phyloP scores from a whole-genome alignment of 495 filamentous ascomycete genomes.

The Tuber magnatum region DNA sequence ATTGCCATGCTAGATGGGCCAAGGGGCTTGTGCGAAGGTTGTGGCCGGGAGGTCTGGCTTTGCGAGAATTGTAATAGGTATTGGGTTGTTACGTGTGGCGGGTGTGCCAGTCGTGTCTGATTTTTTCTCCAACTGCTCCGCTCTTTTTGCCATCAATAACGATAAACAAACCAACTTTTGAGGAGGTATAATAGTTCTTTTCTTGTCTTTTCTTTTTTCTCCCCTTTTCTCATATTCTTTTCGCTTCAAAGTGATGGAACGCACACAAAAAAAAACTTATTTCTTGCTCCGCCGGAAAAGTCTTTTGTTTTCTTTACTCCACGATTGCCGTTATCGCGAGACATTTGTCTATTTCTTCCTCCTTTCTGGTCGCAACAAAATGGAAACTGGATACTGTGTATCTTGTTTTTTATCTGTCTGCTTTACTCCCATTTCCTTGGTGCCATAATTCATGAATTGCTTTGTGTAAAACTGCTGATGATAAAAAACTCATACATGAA shows the following conservation, averaged over 20 bases:
- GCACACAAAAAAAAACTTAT: neutral
- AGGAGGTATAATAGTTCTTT: neutral
- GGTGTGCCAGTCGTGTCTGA: constrained; percentile 19
- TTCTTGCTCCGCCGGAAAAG: neutral
- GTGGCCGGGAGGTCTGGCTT: constrained; percentile 36
- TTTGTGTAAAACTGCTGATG: neutral
- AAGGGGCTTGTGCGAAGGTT: constrained; percentile 36
- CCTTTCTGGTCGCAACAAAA: neutral
- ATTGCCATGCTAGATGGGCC: constrained; percentile 39
- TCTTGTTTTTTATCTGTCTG: neutral
- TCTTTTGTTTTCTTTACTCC: neutral
- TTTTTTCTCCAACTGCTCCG: neutral
- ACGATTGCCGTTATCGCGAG: neutral
- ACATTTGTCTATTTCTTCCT: neutral
- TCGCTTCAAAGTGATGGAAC: neutral
- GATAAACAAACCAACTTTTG: neutral
- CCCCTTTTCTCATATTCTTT: neutral
- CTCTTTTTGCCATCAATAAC: neutral
- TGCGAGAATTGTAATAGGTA: constrained; percentile 38
- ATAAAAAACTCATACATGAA: neutral
- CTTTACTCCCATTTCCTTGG: neutral
- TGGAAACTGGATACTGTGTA: neutral
- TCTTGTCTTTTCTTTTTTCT: neutral
- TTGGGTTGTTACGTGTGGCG: constrained; percentile 39
- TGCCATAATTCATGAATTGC: neutral